Base-by-base conservation (phyloP, 257 asterid species). In the Hygrophila difformis region DNA sequence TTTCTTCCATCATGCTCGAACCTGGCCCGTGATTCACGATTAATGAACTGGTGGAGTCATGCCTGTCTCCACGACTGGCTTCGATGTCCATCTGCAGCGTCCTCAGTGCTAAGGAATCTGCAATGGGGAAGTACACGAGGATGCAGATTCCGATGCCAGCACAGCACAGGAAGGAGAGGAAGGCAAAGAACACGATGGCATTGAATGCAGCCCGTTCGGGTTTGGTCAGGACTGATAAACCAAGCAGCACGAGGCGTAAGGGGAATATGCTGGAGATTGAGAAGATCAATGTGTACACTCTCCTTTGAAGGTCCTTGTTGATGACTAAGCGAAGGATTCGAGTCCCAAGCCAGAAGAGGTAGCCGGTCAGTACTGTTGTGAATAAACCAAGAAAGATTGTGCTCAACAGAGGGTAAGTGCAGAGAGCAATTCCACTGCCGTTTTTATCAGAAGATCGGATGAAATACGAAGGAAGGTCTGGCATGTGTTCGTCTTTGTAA, bases 351-450 rank as follows among this genome's bases (percentile, higher is more conserved):
- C 84, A 77, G 65, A 73, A 64, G 39, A 79, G 40, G 69, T 82
- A 87, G 13, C 56, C 60, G 12, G 78, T 69, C 39, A 82, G 67
- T 18, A 77, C 59, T 39, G 75, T 62, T 26, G 77, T 62, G 58
- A 79, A 87, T 62, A 82, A 72, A 47, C 96, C 93, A 16, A 75
- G 89, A 52, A 71, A 48, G 51, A 78, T 65, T 35, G 74, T 82
- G 57, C 81, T 82, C 71, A 87, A 53, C 37, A 87, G 59, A 39
- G 94, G 96, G 72, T 82, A 87, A 55, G 84, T 75, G 74, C 96
- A 87, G 49, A 77, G 63, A 40, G 76, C 68, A 46, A 76, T 72
- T 23, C 51, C 59, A 29, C 57, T 66, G 10, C 43, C 65, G 16
- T 50, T 52, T 3, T 49, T 28, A 4, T 65, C 41, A 14, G 72